Percentiles rank a stretch among this genome's conserved stretches.
phyloP scores from a whole-genome alignment of 257 asterid species.

The Primulina huaijiensis region DNA sequence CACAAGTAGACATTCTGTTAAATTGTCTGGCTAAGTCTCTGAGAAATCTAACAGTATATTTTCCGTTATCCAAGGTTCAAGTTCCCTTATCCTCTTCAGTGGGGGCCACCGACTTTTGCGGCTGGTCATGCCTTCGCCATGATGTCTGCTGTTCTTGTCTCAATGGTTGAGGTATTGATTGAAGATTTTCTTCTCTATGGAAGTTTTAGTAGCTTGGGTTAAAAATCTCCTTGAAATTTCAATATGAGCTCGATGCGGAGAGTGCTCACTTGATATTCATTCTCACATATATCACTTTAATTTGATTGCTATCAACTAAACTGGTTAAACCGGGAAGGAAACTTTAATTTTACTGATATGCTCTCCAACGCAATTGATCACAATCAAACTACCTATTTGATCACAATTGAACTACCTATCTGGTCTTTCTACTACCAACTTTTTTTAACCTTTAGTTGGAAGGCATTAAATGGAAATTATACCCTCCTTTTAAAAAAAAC shows the following conservation, averaged over 20 bases:
- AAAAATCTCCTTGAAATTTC: background rate
- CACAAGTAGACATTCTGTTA: background rate
- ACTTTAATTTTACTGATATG: background rate
- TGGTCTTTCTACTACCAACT: too few species aligned
- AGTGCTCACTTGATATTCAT: background rate
- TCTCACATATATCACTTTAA: background rate
- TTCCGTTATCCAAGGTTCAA: conserved; percentile 59
- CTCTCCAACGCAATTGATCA: too few species aligned
- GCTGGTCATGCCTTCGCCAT: conserved; percentile 91
- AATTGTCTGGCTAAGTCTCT: background rate
- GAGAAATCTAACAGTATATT: conserved; percentile 17
- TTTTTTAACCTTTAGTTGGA: too few species aligned
- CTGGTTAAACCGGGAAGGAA: background rate
- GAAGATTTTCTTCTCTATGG: conserved; percentile 10
- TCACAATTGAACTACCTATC: too few species aligned
- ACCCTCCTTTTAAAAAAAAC: too few species aligned
- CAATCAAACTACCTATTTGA: too few species aligned
- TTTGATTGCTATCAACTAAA: background rate
- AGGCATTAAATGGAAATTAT: too few species aligned
- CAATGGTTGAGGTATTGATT: conserved; percentile 88
- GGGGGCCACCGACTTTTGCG: conserved; percentile 96
- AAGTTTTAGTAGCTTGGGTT: background rate
- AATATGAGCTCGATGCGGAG: background rate
- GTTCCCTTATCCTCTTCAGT: conserved; percentile 93
- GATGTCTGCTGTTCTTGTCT: conserved; percentile 99